These are phyloP conservation scores for Plasmopara halstedii DNA, from an alignment of 352 stramenopile genomes.

Conservation along the genomic window DNA sequence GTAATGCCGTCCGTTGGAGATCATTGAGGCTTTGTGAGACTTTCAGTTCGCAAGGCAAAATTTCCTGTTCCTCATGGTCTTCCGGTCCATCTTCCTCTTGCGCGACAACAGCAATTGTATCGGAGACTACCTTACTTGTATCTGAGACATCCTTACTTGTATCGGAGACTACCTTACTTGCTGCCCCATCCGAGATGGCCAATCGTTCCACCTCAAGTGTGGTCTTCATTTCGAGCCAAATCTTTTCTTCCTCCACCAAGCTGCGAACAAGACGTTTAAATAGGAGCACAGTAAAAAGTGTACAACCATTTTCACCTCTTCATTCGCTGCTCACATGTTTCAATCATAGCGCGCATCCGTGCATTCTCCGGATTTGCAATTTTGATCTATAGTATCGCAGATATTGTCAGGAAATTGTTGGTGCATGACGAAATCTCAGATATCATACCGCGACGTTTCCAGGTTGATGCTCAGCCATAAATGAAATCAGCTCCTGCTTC, in stretches of 20 bases:
- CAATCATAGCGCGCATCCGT: slow-evolving; percentile 39
- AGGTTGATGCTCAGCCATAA: slow-evolving; percentile 43
- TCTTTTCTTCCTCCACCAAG: slow-evolving; percentile 39
- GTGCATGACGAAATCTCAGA: neutral
- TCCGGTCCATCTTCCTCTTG: neutral
- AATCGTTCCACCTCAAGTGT: slow-evolving; percentile 24
- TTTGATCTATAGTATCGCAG: slow-evolving; percentile 20
- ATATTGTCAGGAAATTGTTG: neutral
- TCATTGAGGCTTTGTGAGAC: slow-evolving; percentile 37
- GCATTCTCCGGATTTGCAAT: slow-evolving; percentile 58
- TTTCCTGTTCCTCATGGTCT: slow-evolving; percentile 6
- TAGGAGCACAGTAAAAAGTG: neutral
- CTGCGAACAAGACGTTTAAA: slow-evolving; percentile 14
- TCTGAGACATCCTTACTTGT: too few relatives aligned
- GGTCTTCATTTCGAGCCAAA: slow-evolving; percentile 43
- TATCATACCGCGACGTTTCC: slow-evolving; percentile 34
- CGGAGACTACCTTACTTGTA: neutral
- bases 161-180: slow-evolving; percentile 3
- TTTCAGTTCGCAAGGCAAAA: slow-evolving; percentile 29
- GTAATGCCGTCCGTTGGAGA: slow-evolving; percentile 39
- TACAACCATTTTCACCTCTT: slow-evolving; percentile 20
- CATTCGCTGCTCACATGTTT: slow-evolving; percentile 37
- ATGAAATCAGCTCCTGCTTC: slow-evolving; percentile 53
- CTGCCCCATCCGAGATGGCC: slow-evolving; percentile 4
- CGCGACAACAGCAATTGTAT: neutral